Evolutionary conservation across 164 flowering plant genomes (phyloP).

Genomic region (Kalanchoe fedtschenkoi): DNA sequence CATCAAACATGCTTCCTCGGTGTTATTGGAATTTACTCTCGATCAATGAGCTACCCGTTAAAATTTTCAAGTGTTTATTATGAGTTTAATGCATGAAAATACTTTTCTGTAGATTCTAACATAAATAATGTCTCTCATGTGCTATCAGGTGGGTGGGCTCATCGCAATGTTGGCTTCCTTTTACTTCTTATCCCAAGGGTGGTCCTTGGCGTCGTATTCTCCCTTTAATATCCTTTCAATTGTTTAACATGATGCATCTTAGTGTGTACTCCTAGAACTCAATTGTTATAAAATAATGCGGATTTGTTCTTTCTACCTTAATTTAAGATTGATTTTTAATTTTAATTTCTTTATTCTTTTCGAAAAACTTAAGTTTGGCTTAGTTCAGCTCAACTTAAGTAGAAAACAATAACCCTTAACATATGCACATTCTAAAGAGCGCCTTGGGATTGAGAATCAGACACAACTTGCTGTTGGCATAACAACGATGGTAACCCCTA

Average conservation of each 20-base stretch:
- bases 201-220: slow-evolving; percentile 68
- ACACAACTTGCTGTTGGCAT: slow-evolving; percentile 42
- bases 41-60: neutral
- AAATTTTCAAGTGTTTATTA: neutral
- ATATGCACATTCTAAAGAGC: slow-evolving; percentile 55
- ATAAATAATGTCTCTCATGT: slow-evolving; percentile 2
- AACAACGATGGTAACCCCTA: slow-evolving; percentile 60
- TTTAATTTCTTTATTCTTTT: no score
- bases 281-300: neutral
- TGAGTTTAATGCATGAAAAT: neutral
- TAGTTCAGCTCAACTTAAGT: no score
- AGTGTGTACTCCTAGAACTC: neutral
- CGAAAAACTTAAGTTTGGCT: no score
- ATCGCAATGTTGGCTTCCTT: slow-evolving; percentile 80
- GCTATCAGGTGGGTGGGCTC: slow-evolving; percentile 74
- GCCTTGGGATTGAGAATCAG: slow-evolving; percentile 25
- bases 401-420: no score
- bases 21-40: neutral
- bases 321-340: no score
- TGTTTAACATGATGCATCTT: neutral
- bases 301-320: no score
- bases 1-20: no score
- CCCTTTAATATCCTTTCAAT: slow-evolving; percentile 86
- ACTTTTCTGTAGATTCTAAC: slow-evolving; percentile 7
- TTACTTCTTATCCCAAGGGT: slow-evolving; percentile 82